A percentile compares a stretch with the other conserved stretches of the same genome.
Evolutionary conservation across 345 rosid genomes (phyloP).

Genomic region (Xanthoceras sorbifolium): DNA sequence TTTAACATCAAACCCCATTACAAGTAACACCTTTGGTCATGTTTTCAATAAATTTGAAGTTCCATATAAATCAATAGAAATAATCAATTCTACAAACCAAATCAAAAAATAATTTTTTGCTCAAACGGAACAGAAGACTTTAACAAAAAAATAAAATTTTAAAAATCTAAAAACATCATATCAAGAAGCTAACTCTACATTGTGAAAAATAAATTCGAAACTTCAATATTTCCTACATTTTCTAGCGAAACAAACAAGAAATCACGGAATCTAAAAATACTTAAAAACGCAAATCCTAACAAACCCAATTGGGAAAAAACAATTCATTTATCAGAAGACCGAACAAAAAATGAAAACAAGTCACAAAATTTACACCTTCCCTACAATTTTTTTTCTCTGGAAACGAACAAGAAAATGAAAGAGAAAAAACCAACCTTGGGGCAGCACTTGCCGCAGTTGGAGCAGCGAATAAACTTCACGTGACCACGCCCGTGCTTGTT

Average conservation of each 20-base stretch:
- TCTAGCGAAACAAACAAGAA: neutral
- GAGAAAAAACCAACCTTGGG: constrained; percentile 54
- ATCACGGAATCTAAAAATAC: neutral
- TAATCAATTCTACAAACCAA: neutral
- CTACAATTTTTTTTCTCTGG: neutral
- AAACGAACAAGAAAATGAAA: neutral
- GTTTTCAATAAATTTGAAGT: neutral
- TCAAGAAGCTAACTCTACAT: neutral
- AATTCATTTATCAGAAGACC: too few relatives aligned
- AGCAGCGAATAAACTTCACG: constrained; percentile 83
- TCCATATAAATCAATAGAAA: neutral
- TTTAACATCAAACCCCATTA: constrained; percentile 6
- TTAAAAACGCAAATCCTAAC: too few relatives aligned
- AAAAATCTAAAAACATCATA: neutral
- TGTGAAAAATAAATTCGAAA: neutral
- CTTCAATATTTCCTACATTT: neutral
- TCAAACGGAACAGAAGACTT: neutral
- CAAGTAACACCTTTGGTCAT: neutral
- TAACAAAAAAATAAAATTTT: neutral
- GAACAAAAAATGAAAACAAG: neutral
- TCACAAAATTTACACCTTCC: neutral
- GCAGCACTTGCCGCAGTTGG: constrained; percentile 92
- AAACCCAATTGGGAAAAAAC: too few relatives aligned
- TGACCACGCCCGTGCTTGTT: constrained; percentile 97
- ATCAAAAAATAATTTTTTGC: neutral